Conservation (phyloP, 495 filamentous ascomycete genomes). For the Extremus antarcticus region DNA sequence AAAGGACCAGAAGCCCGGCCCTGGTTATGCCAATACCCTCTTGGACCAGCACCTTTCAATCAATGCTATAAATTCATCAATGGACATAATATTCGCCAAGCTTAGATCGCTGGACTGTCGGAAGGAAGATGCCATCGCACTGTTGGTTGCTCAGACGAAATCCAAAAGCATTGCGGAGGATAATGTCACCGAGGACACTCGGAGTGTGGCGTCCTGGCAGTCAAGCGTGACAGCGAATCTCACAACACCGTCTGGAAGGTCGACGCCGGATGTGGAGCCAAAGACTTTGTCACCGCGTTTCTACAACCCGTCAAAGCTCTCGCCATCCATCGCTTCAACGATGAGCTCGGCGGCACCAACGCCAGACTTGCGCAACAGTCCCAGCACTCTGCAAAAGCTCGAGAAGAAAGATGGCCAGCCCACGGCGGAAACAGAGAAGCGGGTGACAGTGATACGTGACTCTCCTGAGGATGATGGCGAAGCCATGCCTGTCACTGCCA, state of each 20-base stretch:
- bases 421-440: neutral
- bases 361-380: neutral
- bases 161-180: neutral
- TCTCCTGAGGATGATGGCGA: neutral
- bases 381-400: neutral
- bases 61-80: slow-evolving; percentile 17
- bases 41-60: slow-evolving; percentile 17
- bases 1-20: slow-evolving; percentile 9
- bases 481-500: neutral
- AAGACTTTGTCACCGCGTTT: neutral
- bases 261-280: neutral
- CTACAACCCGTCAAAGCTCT: neutral
- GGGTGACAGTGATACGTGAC: neutral
- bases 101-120: slow-evolving; percentile 16
- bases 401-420: neutral
- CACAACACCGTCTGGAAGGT: neutral
- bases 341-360: neutral
- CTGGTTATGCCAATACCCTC: slow-evolving; percentile 12
- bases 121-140: slow-evolving; percentile 14
- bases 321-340: neutral
- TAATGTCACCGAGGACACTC: neutral
- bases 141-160: neutral
- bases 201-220: neutral
- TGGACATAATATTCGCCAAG: slow-evolving; percentile 20
- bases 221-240: neutral